Percentiles rank a stretch among this genome's conserved stretches.
phyloP scores from a whole-genome alignment of 495 filamentous ascomycete species.

The Lophiotrema nucula region DNA sequence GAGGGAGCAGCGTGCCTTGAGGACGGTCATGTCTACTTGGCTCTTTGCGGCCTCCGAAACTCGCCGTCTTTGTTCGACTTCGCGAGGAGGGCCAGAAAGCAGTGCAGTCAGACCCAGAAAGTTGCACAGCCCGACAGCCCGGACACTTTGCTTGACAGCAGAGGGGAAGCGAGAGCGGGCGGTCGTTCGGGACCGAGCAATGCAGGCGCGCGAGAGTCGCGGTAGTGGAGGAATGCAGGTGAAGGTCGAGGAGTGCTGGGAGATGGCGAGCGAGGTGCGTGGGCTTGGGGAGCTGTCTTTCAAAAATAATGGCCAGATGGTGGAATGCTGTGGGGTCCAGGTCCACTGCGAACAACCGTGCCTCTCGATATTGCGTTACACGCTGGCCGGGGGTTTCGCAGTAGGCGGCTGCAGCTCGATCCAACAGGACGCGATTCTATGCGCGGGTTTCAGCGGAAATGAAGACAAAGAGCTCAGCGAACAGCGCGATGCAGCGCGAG shows the following conservation, averaged over 20 bases:
- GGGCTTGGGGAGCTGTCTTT: conserved; percentile 1
- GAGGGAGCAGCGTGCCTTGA: conserved; percentile 28
- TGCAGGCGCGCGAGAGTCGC: background rate
- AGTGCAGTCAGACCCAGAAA: conserved; percentile 11
- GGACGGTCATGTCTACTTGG: conserved; percentile 29
- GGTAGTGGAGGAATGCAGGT: background rate
- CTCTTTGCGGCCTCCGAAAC: background rate
- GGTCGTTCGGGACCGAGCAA: conserved; percentile 2
- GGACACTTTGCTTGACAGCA: conserved; percentile 18
- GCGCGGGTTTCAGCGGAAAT: conserved; percentile 20
- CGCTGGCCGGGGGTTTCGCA: conserved; percentile 22
- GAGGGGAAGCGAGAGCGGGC: background rate
- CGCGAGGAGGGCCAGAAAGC: background rate
- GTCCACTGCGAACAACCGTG: conserved; percentile 18
- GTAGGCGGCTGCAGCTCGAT: conserved; percentile 17
- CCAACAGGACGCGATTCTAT: background rate
- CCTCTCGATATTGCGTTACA: conserved; percentile 34
- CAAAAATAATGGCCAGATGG: conserved; percentile 26
- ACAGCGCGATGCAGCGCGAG: background rate
- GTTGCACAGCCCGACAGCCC: conserved; percentile 28
- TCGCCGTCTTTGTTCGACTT: conserved; percentile 29
- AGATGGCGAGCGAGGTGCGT: background rate
- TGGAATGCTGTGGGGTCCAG: conserved; percentile 20
- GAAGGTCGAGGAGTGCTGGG: background rate
- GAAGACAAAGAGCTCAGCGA: background rate